phyloP scores from a whole-genome alignment of 2,329 filamentous ascomycete species.

The Cladophialophora bantiana region DNA sequence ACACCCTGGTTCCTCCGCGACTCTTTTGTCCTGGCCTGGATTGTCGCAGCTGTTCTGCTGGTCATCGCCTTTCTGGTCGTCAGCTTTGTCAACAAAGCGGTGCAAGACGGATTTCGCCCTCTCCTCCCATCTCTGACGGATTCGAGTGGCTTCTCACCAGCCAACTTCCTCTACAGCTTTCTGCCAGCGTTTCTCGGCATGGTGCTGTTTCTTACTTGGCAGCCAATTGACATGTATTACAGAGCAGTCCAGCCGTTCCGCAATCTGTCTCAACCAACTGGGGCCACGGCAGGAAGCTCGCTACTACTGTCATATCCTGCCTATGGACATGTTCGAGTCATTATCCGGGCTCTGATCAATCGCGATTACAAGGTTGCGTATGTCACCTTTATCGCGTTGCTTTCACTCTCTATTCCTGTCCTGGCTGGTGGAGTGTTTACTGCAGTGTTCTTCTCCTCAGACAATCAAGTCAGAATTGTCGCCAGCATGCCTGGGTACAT shows the following conservation, averaged over 20 bases:
- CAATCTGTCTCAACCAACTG: constrained; percentile 59
- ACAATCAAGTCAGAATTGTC: constrained; percentile 64
- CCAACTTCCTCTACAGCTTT: constrained; percentile 84
- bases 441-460: constrained; percentile 62
- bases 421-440: constrained; percentile 69
- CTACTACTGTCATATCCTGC: constrained; percentile 65
- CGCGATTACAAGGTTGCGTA: constrained; percentile 65
- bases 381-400: constrained; percentile 61
- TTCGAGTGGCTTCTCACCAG: constrained; percentile 74
- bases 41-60: constrained; percentile 65
- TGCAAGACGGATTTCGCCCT: constrained; percentile 75
- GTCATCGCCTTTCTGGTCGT: constrained; percentile 76
- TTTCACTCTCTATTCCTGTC: constrained; percentile 62
- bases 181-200: constrained; percentile 65
- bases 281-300: constrained; percentile 61
- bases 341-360: constrained; percentile 60
- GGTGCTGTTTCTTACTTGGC: constrained; percentile 65
- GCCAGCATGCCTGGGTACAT: constrained; percentile 77
- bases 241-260: constrained; percentile 66
- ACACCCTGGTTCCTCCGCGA: constrained; percentile 79
- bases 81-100: constrained; percentile 74
- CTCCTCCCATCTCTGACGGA: constrained; percentile 67
- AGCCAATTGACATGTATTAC: constrained; percentile 67
- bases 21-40: constrained; percentile 69
- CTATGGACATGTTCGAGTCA: constrained; percentile 60